Conservation (phyloP, 2,329 filamentous ascomycete species). For the Trichoderma sp. region DNA sequence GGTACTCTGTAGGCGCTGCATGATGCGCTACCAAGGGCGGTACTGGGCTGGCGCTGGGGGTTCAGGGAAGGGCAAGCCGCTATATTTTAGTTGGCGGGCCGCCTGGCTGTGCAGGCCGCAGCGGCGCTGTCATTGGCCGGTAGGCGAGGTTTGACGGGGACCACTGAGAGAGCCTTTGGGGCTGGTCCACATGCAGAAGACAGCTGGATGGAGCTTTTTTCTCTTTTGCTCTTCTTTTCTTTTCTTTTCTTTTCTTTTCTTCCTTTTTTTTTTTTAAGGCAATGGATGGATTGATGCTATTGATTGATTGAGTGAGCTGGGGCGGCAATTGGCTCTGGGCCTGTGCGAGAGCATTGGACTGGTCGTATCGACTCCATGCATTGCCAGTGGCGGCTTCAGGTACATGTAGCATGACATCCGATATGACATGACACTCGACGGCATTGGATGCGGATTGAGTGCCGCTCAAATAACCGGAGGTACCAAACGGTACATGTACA, state of each 20-base stretch:
- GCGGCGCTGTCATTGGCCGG: constrained; percentile 27
- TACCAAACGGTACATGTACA: not conserved
- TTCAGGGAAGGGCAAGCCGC: constrained; percentile 9
- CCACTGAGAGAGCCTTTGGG: not conserved
- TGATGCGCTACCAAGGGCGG: not conserved
- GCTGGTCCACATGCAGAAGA: not conserved
- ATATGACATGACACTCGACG: not conserved
- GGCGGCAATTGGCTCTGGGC: not conserved
- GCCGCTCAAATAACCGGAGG: not conserved
- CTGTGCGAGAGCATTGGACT: not conserved
- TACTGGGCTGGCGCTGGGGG: not conserved
- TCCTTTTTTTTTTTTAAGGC: too few species aligned
- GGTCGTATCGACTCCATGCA: not conserved
- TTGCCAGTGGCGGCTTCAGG: not conserved
- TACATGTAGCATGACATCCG: not conserved
- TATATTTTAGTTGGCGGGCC: constrained; percentile 17
- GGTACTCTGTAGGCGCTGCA: not conserved
- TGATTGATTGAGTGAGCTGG: not conserved
- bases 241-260: too few species aligned
- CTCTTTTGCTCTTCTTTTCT: too few species aligned
- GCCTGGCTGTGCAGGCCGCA: constrained; percentile 22
- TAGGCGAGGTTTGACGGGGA: constrained; percentile 25
- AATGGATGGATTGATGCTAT: not conserved
- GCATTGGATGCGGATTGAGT: not conserved
- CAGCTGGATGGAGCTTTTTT: not conserved